Evolutionary conservation across 2,329 filamentous ascomycete species (phyloP), one percentile per base, ranked within the genome.

Genomic region (Mycosphaerella sp.): DNA sequence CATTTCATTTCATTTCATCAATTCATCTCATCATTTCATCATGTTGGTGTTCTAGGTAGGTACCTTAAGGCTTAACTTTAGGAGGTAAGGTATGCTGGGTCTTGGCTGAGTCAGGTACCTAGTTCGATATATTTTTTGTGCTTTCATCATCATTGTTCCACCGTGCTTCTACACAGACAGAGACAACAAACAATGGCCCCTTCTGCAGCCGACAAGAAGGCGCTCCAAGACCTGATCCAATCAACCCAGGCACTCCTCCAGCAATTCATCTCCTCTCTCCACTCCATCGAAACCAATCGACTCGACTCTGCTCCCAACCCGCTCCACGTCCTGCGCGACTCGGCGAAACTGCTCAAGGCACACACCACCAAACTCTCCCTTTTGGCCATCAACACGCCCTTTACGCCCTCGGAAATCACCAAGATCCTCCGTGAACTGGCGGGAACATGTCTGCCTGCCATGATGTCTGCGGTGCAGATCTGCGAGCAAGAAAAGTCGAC

Each of bases 281-380:
- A 64, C 29, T 54, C 64, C 26, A 49, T 62, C 26, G 40, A 61
- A 11, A 38, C 58, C 5, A 41, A 59, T 10, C 57, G 57, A 7
- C 54, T 70, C 62, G 45, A 63, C 57, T 51, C 71, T 66, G 61
- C 66, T 71, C 68, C 67, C 3, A 66, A 86, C 59, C 77, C 83
- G 8, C 78, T 95, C 23, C 73, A 82, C 11, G 78, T 92, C 54
- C 82, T 91, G 34, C 80, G 81, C 63, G 85, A 91, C 64, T 80
- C 87, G 0, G 81, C 88, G 0, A 80, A 78, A 26, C 77, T 95
- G 4, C 81, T 95, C 55, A 84, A 82, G 67, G 88, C 90, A 0
- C 89, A 96, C 67, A 81, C 85, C 1, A 95, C 90, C 5, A 95
- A 95, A 59, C 78, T 96, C 26, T 92, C 88, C 0, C 83, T 96